A percentile compares a stretch with the other conserved stretches of the same genome.
Conservation (phyloP, 768 basidiomycete species). For the Cubamyces lactineus region DNA sequence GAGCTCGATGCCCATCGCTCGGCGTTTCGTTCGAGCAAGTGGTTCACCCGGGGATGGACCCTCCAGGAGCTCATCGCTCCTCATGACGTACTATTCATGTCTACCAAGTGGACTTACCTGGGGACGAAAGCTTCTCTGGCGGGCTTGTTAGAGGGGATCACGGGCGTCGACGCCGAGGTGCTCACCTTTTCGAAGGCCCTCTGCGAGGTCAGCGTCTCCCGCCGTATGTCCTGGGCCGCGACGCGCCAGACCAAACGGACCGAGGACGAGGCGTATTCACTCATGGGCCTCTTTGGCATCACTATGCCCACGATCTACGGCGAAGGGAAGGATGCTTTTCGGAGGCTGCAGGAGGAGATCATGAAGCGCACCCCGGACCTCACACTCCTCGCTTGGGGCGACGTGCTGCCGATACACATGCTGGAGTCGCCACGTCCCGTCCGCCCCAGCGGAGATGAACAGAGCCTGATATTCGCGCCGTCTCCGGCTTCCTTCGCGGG, state of each 20-base stretch:
- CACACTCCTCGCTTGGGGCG: constrained; percentile 11
- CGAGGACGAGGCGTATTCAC: constrained; percentile 17
- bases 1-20: background rate
- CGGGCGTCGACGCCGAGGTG: background rate
- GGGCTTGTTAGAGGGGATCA: background rate
- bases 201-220: background rate
- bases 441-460: too few relatives aligned
- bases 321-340: constrained; percentile 5
- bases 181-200: background rate
- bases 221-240: constrained; percentile 18
- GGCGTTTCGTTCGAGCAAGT: background rate
- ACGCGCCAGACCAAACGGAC: background rate
- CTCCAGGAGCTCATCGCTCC: constrained; percentile 12
- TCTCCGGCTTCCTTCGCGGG: background rate
- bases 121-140: constrained; percentile 6
- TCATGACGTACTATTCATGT: background rate
- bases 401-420: too few relatives aligned
- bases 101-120: background rate
- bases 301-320: constrained; percentile 10
- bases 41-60: constrained; percentile 11
- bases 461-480: background rate
- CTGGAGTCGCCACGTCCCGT: too few relatives aligned
- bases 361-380: constrained; percentile 6
- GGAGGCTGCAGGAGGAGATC: constrained; percentile 13
- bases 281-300: constrained; percentile 14